These are phyloP conservation scores for Zymoseptoria pseudotritici DNA, from an alignment of 2,329 filamentous ascomycete species.

Conservation along the genomic window DNA sequence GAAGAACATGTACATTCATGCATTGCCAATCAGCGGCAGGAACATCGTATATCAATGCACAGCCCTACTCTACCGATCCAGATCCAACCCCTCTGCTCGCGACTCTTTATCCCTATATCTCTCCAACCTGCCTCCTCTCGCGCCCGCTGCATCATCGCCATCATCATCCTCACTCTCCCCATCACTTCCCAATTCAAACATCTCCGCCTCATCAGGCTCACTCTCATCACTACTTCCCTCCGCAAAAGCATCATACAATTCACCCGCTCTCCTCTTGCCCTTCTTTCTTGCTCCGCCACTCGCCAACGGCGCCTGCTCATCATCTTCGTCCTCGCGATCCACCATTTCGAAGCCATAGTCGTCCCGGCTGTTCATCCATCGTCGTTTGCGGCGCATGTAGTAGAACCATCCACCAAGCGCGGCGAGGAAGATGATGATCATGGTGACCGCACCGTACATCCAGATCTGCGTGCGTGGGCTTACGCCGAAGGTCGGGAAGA, in stretches of 20 bases:
- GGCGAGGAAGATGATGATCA: conserved; percentile 77
- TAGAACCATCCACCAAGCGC: conserved; percentile 71
- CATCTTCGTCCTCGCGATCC: conserved; percentile 62
- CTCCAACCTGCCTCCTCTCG: conserved; percentile 5
- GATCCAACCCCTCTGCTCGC: not conserved
- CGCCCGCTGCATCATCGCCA: conserved; percentile 6
- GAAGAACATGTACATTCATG: not conserved
- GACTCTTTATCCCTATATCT: conserved; percentile 15
- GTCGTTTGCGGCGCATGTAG: conserved; percentile 63
- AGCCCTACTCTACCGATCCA: not conserved
- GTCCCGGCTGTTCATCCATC: conserved; percentile 50
- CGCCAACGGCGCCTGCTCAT: conserved; percentile 24
- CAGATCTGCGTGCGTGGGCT: conserved; percentile 82
- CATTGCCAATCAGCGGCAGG: not conserved
- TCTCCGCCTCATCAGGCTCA: conserved; percentile 53
- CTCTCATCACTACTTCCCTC: conserved; percentile 74
- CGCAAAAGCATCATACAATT: conserved; percentile 96
- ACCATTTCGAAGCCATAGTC: conserved; percentile 93
- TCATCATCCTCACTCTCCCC: conserved; percentile 18
- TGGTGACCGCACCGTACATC: conserved; percentile 81
- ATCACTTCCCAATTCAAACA: conserved; percentile 18
- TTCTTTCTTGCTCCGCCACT: conserved; percentile 34
- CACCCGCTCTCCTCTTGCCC: conserved; percentile 59
- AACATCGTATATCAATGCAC: not conserved
- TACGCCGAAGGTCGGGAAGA: conserved; percentile 84